These are phyloP conservation scores for Dothistroma pini DNA, from an alignment of 2,329 filamentous ascomycete genomes.

Conservation along the genomic window DNA sequence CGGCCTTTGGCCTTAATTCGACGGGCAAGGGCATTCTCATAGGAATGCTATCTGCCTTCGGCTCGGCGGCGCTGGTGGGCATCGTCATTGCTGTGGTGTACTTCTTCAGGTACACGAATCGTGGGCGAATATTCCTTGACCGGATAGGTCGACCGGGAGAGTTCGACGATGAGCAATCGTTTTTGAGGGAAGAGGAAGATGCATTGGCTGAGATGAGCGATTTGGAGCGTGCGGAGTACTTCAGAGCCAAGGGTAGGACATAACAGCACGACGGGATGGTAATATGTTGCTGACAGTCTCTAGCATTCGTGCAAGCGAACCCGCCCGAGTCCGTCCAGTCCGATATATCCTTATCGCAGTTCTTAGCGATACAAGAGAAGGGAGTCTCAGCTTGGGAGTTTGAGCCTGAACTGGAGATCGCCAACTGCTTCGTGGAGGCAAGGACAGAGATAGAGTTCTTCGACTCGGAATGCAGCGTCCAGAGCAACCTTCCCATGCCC, in stretches of 20 bases:
- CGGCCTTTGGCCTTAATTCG: slow-evolving; percentile 26
- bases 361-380: slow-evolving; percentile 97
- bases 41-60: slow-evolving; percentile 89
- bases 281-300: slow-evolving; percentile 22
- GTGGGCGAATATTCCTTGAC: slow-evolving; percentile 88
- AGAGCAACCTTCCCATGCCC: slow-evolving; percentile 92
- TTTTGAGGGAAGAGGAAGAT: slow-evolving; percentile 88
- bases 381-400: slow-evolving; percentile 99
- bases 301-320: slow-evolving; percentile 91
- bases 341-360: slow-evolving; percentile 96
- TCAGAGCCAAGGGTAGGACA: slow-evolving; percentile 82
- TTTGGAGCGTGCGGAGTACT: slow-evolving; percentile 80
- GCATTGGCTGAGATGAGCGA: slow-evolving; percentile 96
- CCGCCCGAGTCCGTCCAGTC: slow-evolving; percentile 93
- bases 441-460: slow-evolving; percentile 99
- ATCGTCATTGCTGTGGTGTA: slow-evolving; percentile 78
- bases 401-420: slow-evolving; percentile 96
- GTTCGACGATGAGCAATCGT: slow-evolving; percentile 96
- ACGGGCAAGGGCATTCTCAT: slow-evolving; percentile 79
- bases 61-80: slow-evolving; percentile 80
- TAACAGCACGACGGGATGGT: neutral
- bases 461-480: slow-evolving; percentile 94
- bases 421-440: slow-evolving; percentile 96
- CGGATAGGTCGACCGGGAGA: slow-evolving; percentile 90
- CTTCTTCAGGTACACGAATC: slow-evolving; percentile 86